Evolutionary conservation across 345 rosid genomes (phyloP).

Genomic region (Syzygium jambos): DNA sequence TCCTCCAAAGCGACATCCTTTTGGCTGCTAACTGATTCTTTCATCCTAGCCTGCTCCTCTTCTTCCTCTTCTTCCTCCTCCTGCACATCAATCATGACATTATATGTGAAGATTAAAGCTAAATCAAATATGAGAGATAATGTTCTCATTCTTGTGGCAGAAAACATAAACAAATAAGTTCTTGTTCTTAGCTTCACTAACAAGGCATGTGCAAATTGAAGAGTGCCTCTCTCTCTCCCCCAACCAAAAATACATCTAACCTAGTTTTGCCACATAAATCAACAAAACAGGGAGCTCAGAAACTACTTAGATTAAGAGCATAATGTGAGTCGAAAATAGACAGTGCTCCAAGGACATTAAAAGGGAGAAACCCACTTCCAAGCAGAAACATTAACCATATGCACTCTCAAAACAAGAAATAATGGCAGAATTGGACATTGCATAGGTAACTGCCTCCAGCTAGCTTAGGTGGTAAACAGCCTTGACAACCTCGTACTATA

Average conservation of each 20-base stretch:
- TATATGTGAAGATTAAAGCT: not conserved
- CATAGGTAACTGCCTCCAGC: not conserved
- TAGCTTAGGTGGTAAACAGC: not conserved
- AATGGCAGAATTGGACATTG: not conserved
- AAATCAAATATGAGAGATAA: not conserved
- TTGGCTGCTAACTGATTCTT: slow-evolving; percentile 51
- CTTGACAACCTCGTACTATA: not conserved
- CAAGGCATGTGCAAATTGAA: not conserved
- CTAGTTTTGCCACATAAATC: too few species aligned
- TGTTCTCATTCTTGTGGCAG: not conserved
- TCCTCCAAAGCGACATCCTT: slow-evolving; percentile 82
- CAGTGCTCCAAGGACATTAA: not conserved
- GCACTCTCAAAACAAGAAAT: not conserved
- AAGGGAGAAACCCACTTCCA: not conserved
- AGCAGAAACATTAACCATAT: not conserved
- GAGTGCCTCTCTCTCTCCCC: not conserved
- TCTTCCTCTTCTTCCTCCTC: slow-evolving; percentile 94
- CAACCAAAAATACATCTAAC: not conserved
- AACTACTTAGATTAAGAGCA: not conserved
- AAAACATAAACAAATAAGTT: not conserved
- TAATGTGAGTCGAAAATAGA: not conserved
- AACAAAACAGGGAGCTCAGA: not conserved
- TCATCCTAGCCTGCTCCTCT: slow-evolving; percentile 79
- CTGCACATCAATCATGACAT: slow-evolving; percentile 16
- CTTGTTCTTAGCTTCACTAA: not conserved